Evolutionary conservation across 2,329 filamentous ascomycete genomes (phyloP).

Genomic region (Ceratocystis huliohia): DNA sequence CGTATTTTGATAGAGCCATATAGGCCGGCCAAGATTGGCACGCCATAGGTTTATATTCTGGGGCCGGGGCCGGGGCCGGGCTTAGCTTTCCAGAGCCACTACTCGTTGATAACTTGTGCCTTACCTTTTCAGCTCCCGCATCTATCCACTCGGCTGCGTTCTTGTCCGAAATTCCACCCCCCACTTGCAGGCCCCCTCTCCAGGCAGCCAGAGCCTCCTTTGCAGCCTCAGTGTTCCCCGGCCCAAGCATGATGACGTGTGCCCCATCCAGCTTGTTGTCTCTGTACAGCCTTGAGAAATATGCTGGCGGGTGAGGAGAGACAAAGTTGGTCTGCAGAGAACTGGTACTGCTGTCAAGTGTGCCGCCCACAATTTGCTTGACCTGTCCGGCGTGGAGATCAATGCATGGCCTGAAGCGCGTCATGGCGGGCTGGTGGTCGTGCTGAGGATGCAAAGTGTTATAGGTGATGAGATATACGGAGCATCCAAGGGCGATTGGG

Average conservation of each 20-base stretch:
- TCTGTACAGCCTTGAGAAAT: constrained; percentile 74
- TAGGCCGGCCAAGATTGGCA: no score
- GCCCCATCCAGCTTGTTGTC: constrained; percentile 62
- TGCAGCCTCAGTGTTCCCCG: constrained; percentile 71
- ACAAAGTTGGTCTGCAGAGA: constrained; percentile 84
- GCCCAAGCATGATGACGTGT: constrained; percentile 93
- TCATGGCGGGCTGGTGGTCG: constrained; percentile 47
- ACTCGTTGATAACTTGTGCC: background rate
- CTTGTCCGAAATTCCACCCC: constrained; percentile 78
- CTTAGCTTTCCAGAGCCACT: background rate
- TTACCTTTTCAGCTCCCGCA: constrained; percentile 76
- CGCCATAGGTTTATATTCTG: background rate
- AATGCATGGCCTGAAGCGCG: constrained; percentile 88
- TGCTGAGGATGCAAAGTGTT: background rate
- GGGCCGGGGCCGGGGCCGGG: background rate
- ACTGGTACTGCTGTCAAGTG: constrained; percentile 54
- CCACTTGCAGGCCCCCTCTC: constrained; percentile 72
- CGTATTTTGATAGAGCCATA: background rate
- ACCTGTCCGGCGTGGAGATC: constrained; percentile 95
- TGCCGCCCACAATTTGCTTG: constrained; percentile 96
- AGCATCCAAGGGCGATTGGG: background rate
- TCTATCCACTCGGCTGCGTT: constrained; percentile 83
- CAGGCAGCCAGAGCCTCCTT: constrained; percentile 64
- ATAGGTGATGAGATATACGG: background rate
- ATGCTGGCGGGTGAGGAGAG: constrained; percentile 64